A percentile compares a stretch with the other conserved stretches of the same genome.
These are phyloP conservation scores for Phytopythium mirpurense DNA, from an alignment of 352 stramenopile species.

Conservation along the genomic window DNA sequence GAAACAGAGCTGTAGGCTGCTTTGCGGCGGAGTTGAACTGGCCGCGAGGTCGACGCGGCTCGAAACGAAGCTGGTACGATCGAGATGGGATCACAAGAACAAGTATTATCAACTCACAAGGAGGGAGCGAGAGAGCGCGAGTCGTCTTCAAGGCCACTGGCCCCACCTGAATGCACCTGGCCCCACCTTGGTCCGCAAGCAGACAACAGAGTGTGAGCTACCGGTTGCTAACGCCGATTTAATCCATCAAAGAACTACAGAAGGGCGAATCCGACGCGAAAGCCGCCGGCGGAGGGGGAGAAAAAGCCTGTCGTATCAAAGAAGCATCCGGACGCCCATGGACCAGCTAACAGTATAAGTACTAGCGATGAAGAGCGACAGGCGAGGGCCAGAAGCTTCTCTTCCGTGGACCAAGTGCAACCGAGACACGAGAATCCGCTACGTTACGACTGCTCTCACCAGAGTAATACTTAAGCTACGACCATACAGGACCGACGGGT, in stretches of 20 bases:
- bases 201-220: not conserved
- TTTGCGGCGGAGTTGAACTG: no score
- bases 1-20: not conserved
- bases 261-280: no score
- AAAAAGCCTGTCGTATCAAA: no score
- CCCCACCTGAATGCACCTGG: not conserved
- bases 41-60: not conserved
- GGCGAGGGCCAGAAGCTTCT: not conserved
- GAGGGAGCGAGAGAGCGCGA: not conserved
- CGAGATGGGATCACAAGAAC: not conserved
- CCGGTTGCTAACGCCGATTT: not conserved
- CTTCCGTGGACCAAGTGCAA: not conserved
- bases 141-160: not conserved
- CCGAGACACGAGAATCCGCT: no score
- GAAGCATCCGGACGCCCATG: no score
- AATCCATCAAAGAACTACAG: no score
- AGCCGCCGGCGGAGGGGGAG: no score
- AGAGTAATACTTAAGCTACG: no score
- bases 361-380: not conserved
- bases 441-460: no score
- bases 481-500: no score
- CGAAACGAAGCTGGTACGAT: not conserved
- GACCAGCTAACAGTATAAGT: no score
- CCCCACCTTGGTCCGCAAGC: not conserved
- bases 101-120: no score